Evolutionary conservation across 2,329 filamentous ascomycete species (phyloP), one percentile per base, ranked within the genome.

Genomic region (Fusarium sterilihyphosum): DNA sequence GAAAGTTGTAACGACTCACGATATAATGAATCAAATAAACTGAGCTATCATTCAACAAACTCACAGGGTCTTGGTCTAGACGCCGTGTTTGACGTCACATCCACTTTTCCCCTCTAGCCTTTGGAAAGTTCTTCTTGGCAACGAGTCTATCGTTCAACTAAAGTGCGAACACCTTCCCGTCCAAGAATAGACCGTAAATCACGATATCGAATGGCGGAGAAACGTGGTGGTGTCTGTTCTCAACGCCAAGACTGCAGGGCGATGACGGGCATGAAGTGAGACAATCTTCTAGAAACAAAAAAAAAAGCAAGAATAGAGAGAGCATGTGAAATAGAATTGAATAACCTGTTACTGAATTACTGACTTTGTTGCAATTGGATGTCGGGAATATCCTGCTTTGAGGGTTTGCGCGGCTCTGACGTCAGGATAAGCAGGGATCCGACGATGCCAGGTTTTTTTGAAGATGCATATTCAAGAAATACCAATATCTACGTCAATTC

Each of bases 401-500:
- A 35, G 31, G 44, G 65, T 67, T 75, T 74, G 73, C 74, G 73
- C 72, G 63, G 61, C 59, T 62, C 75, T 78, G 77, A 78, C 77
- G 77, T 78, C 77, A 78, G 77, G 61, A 26, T 24, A 63, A 62
- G 56, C 77, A 77, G 60, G 77, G 77, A 78, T 75, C 53, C n/a
- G 58, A 53, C 54, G 44, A 73, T 67, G 73, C 76, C 77, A 78
- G 75, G 73, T 68, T 77, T 76, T 76, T 78, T 78, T 69, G 61
- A 47, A 47, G 53, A 61, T 58, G 38, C 35, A 69, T 41, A 70
- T 66, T 49, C 60, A 66, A 59, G 65, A 58, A 73, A 57, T 67
- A 24, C 33, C 50, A 49, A 53, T 52, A 35, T 66, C 69, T 74
- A 74, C 72, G 72, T 74, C 72, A 74, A 73, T 56, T 50, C 26